phyloP scores from a whole-genome alignment of 129 eudicot species.

The Calendula officinalis region DNA sequence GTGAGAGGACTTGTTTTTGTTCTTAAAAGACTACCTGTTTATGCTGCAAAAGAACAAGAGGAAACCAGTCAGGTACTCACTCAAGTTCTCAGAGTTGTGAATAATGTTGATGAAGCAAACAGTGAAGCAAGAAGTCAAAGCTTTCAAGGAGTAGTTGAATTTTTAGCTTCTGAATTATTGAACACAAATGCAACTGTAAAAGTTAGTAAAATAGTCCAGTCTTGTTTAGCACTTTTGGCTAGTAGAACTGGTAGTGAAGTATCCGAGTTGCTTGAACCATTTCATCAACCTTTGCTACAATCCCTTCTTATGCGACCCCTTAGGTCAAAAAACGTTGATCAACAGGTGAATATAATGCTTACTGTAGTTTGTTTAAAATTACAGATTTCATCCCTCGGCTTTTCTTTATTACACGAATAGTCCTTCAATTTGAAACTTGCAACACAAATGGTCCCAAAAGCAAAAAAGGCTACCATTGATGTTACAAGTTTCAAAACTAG shows the following conservation, averaged over 20 bases:
- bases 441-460: too few species aligned
- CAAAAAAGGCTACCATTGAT: too few species aligned
- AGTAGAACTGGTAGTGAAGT: constrained; percentile 99
- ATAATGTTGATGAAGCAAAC: constrained; percentile 97
- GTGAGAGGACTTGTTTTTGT: constrained; percentile 85
- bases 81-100: constrained; percentile 94
- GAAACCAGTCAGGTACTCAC: constrained; percentile 97
- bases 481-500: too few species aligned
- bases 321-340: constrained; percentile 91
- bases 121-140: constrained; percentile 88
- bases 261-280: constrained; percentile 93
- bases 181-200: constrained; percentile 71
- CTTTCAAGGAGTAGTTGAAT: constrained; percentile 94
- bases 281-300: constrained; percentile 86
- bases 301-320: constrained; percentile 84
- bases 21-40: constrained; percentile 90
- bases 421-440: too few species aligned
- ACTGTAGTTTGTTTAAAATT: not conserved
- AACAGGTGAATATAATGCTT: constrained; percentile 58
- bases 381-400: too few species aligned
- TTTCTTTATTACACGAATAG: too few species aligned
- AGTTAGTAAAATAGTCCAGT: constrained; percentile 93
- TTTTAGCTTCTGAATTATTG: constrained; percentile 82
- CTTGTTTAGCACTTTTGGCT: constrained; percentile 95
- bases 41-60: constrained; percentile 95